A percentile compares a stretch with the other conserved stretches of the same genome.
Evolutionary conservation across 2,329 filamentous ascomycete species (phyloP).

Genomic region (Cercospora citrullina): DNA sequence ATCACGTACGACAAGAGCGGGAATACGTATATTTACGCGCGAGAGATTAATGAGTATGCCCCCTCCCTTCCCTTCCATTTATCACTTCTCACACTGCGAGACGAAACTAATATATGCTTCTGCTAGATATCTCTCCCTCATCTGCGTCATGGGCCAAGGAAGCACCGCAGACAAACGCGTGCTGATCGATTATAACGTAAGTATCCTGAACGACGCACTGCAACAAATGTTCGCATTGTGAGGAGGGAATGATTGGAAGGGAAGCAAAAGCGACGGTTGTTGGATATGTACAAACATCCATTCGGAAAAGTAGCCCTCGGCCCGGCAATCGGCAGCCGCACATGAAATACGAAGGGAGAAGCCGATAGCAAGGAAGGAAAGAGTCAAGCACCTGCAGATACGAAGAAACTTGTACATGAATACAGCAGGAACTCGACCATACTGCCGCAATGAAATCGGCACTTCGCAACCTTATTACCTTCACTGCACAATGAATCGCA

Average conservation of each 20-base stretch:
- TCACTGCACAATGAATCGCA: not conserved
- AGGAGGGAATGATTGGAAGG: not conserved
- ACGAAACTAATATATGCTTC: not conserved
- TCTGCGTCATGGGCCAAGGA: slow-evolving; percentile 81
- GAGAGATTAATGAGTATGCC: slow-evolving; percentile 67
- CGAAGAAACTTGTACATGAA: not conserved
- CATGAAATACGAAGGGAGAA: not conserved
- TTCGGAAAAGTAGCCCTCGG: not conserved
- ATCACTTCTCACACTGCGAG: not conserved
- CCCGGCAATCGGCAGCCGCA: not conserved
- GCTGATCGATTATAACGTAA: slow-evolving; percentile 82
- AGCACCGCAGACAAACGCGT: slow-evolving; percentile 82
- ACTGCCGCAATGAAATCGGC: not conserved
- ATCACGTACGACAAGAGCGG: slow-evolving; percentile 61
- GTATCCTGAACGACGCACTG: slow-evolving; percentile 75
- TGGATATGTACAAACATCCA: not conserved
- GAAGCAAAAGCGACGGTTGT: not conserved
- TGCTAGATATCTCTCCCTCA: slow-evolving; percentile 71
- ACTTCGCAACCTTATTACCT: not conserved
- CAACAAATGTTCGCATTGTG: slow-evolving; percentile 67
- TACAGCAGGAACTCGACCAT: not conserved
- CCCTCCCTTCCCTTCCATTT: not conserved
- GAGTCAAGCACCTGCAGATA: not conserved
- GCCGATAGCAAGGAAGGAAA: not conserved
- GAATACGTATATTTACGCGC: slow-evolving; percentile 62